Conservation (phyloP, 2,329 filamentous ascomycete species). For the Monosporascus sp. region DNA sequence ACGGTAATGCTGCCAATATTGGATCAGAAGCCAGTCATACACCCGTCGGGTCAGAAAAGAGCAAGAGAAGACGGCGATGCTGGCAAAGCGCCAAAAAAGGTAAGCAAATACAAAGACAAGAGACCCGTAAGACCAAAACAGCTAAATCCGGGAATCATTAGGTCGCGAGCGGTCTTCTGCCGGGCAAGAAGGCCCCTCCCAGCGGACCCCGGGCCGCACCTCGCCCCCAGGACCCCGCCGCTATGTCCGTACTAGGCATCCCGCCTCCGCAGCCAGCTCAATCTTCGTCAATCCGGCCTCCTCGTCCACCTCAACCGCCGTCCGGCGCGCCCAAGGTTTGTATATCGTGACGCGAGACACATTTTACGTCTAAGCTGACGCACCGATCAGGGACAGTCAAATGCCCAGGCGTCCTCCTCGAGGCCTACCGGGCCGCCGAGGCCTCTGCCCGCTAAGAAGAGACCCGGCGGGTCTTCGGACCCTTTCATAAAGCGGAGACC, state of each 20-base stretch:
- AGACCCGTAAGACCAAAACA: not conserved
- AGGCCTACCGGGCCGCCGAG: conserved; percentile 4
- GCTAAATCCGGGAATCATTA: conserved; percentile 10
- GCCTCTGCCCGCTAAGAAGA: conserved; percentile 11
- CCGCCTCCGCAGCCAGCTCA: conserved; percentile 4
- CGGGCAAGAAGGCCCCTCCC: conserved; percentile 15
- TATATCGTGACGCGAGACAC: not conserved
- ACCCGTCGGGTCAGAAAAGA: conserved; percentile 24
- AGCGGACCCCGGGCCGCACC: conserved; percentile 21
- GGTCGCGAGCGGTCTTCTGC: conserved; percentile 13
- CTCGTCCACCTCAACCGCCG: conserved; percentile 4
- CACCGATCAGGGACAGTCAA: conserved; percentile 14
- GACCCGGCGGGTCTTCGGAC: conserved; percentile 2
- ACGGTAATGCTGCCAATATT: conserved; percentile 11
- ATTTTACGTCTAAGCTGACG: conserved; percentile 8
- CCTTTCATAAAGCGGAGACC: conserved; percentile 13
- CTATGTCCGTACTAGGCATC: conserved; percentile 24
- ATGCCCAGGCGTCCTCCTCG: conserved; percentile 2
- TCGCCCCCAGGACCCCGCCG: conserved; percentile 23
- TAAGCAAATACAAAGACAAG: conserved; percentile 9
- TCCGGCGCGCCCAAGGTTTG: conserved; percentile 17
- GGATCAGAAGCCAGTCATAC: conserved; percentile 24
- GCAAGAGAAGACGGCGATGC: conserved; percentile 17
- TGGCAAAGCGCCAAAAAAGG: conserved; percentile 21
- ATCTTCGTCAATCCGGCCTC: conserved; percentile 5